These are phyloP conservation scores for Priceomyces melissophilus DNA, from an alignment of 805 yeast genomes.

Conservation along the genomic window DNA sequence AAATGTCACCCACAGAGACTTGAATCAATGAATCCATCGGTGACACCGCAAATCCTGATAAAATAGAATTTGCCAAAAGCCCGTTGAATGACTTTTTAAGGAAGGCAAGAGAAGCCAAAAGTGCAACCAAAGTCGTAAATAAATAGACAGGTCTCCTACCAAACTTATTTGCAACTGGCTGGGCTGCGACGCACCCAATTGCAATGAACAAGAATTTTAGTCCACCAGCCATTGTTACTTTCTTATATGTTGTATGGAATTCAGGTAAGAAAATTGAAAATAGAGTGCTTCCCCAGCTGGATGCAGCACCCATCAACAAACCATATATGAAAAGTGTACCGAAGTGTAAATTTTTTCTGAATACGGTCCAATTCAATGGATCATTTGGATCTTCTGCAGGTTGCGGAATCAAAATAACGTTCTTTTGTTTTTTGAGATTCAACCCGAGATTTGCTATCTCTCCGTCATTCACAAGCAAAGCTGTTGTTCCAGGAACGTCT, in stretches of 20 bases:
- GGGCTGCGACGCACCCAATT: constrained; percentile 45
- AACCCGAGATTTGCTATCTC: constrained; percentile 41
- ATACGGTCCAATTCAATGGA: constrained; percentile 60
- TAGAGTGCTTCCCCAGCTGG: constrained; percentile 14
- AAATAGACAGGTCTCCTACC: constrained; percentile 49
- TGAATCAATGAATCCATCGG: constrained; percentile 50
- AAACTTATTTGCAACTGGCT: constrained; percentile 48
- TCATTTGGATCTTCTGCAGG: constrained; percentile 71
- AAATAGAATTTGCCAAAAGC: constrained; percentile 28
- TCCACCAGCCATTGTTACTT: constrained; percentile 4
- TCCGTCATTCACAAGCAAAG: not conserved
- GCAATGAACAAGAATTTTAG: constrained; percentile 4
- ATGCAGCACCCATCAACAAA: constrained; percentile 36
- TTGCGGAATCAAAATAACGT: constrained; percentile 56
- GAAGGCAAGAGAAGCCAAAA: constrained; percentile 26
- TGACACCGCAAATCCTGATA: constrained; percentile 27
- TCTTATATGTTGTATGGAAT: constrained; percentile 18
- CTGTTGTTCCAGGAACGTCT: constrained; percentile 4
- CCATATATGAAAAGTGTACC: constrained; percentile 31
- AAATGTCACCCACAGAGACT: constrained; percentile 47
- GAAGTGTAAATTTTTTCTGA: constrained; percentile 43
- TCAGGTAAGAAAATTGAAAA: constrained; percentile 4
- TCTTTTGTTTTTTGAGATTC: constrained; percentile 11
- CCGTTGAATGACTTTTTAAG: constrained; percentile 13
- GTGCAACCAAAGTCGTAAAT: constrained; percentile 18